A percentile compares a stretch with the other conserved stretches of the same genome.
phyloP scores from a whole-genome alignment of 805 yeast genomes.

The Dipodascus albidus region DNA sequence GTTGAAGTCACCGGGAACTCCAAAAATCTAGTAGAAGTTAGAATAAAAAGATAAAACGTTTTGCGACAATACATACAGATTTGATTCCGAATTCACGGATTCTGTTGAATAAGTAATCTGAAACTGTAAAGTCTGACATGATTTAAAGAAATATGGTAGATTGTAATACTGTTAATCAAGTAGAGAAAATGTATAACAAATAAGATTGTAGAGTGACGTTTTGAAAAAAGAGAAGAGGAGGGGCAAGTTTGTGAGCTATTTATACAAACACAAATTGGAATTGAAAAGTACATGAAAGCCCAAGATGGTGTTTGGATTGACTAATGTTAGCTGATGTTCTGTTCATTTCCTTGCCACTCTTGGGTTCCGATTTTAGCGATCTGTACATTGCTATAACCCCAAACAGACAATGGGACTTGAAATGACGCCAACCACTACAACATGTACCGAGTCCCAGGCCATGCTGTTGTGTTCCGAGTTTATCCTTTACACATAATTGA shows the following conservation, averaged over 20 bases:
- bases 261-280: too few species aligned
- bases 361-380: too few species aligned
- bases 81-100: background rate
- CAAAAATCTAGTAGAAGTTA: slow-evolving; percentile 45
- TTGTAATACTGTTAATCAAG: background rate
- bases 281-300: too few species aligned
- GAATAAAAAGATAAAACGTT: background rate
- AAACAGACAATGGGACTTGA: too few species aligned
- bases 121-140: background rate
- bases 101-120: background rate
- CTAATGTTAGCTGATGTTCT: background rate
- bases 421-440: too few species aligned
- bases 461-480: too few species aligned
- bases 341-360: too few species aligned
- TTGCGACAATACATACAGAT: background rate
- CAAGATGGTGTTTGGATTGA: background rate
- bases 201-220: too few species aligned
- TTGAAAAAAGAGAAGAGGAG: background rate
- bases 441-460: too few species aligned
- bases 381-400: too few species aligned
- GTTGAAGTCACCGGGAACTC: slow-evolving; percentile 54
- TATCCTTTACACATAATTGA: too few species aligned
- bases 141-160: background rate
- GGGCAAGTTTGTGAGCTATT: background rate
- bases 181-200: background rate